phyloP scores from a whole-genome alignment of 2,329 filamentous ascomycete species.

The Aspergillus neoniger region DNA sequence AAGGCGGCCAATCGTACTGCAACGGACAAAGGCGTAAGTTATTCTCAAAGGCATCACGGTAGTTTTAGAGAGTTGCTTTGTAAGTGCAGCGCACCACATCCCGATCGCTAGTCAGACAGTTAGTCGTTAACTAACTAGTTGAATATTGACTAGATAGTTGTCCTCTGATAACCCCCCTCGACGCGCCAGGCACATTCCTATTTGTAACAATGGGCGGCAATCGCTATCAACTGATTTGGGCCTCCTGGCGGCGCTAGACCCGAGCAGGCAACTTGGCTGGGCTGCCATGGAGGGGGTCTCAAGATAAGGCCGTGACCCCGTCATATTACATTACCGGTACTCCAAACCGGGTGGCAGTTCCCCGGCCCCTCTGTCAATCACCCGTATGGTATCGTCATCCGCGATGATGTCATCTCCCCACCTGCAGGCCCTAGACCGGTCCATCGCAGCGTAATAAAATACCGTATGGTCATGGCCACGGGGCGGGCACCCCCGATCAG shows the following conservation, averaged over 20 bases:
- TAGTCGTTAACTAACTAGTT: too few species aligned
- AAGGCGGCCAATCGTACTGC: not conserved
- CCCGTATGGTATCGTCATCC: constrained; percentile 15
- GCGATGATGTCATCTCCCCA: constrained; percentile 30
- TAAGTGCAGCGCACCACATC: too few species aligned
- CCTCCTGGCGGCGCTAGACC: not conserved
- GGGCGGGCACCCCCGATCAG: constrained; percentile 13
- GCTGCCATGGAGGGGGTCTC: not conserved
- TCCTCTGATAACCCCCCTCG: not conserved
- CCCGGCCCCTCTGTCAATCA: constrained; percentile 5
- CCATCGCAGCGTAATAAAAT: constrained; percentile 21
- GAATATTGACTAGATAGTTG: not conserved
- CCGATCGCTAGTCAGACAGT: too few species aligned
- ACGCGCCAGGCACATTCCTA: constrained; percentile 2
- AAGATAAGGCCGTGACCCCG: constrained; percentile 1
- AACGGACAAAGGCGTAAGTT: not conserved
- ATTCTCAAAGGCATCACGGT: not conserved
- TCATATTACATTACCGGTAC: constrained; percentile 6
- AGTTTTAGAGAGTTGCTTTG: not conserved
- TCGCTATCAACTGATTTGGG: not conserved
- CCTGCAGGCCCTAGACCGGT: constrained; percentile 32
- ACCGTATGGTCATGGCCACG: constrained; percentile 19
- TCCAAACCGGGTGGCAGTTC: constrained; percentile 7
- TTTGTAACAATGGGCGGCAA: not conserved
- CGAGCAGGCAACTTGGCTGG: not conserved